A percentile compares a stretch with the other conserved stretches of the same genome.
Conservation (phyloP, 2,329 filamentous ascomycete species). For the Exophiala mesophila region DNA sequence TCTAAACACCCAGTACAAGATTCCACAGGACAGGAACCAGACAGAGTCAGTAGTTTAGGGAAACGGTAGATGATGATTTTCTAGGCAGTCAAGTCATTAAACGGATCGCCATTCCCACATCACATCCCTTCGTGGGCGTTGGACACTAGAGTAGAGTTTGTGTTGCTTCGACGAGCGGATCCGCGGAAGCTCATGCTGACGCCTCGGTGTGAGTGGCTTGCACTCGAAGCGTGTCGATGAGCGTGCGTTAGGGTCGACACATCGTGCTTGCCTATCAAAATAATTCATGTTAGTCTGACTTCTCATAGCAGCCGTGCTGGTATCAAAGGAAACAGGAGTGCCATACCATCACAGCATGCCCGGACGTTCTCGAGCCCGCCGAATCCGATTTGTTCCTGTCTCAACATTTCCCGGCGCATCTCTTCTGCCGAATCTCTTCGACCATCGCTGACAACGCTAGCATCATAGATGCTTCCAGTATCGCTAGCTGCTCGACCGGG, state of each 20-base stretch:
- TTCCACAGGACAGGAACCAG: too few species aligned
- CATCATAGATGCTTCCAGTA: conserved; percentile 35
- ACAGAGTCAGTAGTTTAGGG: too few species aligned
- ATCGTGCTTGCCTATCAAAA: conserved; percentile 24
- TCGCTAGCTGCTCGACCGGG: conserved; percentile 11
- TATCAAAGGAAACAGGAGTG: conserved; percentile 8
- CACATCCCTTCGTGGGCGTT: conserved; percentile 3
- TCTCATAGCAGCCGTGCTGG: not conserved
- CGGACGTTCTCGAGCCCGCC: conserved; percentile 85
- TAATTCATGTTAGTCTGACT: conserved; percentile 6
- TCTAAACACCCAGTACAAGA: too few species aligned
- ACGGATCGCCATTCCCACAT: too few species aligned
- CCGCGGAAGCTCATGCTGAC: conserved; percentile 22
- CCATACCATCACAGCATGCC: conserved; percentile 88
- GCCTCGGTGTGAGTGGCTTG: conserved; percentile 13
- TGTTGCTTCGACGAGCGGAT: conserved; percentile 15
- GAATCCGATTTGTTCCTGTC: conserved; percentile 63
- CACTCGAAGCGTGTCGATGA: conserved; percentile 16
- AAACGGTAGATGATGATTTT: too few species aligned
- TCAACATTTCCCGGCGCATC: conserved; percentile 70
- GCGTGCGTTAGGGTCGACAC: conserved; percentile 23
- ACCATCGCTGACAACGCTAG: conserved; percentile 32
- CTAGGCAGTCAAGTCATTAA: too few species aligned
- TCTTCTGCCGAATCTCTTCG: conserved; percentile 76
- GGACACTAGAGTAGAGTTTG: conserved; percentile 10